Evolutionary conservation across 768 basidiomycete genomes (phyloP).

Genomic region (Mycena kentingensis): DNA sequence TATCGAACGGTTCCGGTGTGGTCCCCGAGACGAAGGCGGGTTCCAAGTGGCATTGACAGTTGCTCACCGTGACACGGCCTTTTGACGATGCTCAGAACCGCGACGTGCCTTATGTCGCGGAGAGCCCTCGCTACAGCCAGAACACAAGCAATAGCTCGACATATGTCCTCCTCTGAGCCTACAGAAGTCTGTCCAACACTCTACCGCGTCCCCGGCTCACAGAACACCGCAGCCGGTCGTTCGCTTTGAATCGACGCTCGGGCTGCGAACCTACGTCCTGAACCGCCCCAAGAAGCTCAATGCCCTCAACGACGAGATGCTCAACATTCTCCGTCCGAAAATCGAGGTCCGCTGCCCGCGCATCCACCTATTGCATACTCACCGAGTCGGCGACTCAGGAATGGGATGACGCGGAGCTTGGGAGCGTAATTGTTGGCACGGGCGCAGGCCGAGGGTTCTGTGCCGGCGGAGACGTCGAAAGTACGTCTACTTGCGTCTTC

Average conservation of each 20-base stretch:
- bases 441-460: slow-evolving; percentile 83
- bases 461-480: slow-evolving; percentile 90
- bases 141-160: slow-evolving; percentile 47
- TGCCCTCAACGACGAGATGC: slow-evolving; percentile 79
- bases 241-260: slow-evolving; percentile 66
- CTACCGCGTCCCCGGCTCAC: slow-evolving; percentile 8
- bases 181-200: slow-evolving; percentile 38
- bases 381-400: slow-evolving; percentile 50
- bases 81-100: slow-evolving; percentile 34
- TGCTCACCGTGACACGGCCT: slow-evolving; percentile 24
- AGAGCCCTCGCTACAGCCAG: slow-evolving; percentile 41
- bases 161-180: slow-evolving; percentile 38
- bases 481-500: slow-evolving; percentile 48
- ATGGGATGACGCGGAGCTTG: slow-evolving; percentile 74
- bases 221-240: slow-evolving; percentile 49
- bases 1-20: slow-evolving; percentile 72
- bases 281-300: slow-evolving; percentile 84
- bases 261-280: slow-evolving; percentile 69
- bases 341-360: slow-evolving; percentile 60
- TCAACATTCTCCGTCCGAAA: slow-evolving; percentile 66
- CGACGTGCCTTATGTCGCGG: slow-evolving; percentile 43
- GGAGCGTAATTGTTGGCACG: slow-evolving; percentile 70
- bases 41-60: slow-evolving; percentile 7
- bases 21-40: slow-evolving; percentile 54
- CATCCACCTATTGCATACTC: slow-evolving; percentile 14